phyloP scores from a whole-genome alignment of 192 early-diverging fungal species.

The Thamnidium elegans region DNA sequence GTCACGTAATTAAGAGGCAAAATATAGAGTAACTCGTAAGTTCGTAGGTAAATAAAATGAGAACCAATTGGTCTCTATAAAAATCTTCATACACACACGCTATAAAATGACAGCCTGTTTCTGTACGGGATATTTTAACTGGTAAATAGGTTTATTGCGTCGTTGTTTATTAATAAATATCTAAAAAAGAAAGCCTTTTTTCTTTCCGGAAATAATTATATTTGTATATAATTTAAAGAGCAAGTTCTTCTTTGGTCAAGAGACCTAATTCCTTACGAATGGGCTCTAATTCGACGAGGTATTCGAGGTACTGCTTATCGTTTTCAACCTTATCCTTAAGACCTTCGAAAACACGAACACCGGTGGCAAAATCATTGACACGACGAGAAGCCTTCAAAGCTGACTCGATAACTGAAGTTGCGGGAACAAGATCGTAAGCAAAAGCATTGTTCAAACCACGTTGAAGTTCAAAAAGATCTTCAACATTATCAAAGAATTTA shows the following conservation, averaged over 20 bases:
- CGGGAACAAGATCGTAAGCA: slow-evolving; percentile 91
- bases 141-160: too few relatives aligned
- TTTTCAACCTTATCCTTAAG: slow-evolving; percentile 87
- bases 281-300: slow-evolving; percentile 85
- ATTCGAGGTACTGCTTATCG: slow-evolving; percentile 84
- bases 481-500: slow-evolving; percentile 79
- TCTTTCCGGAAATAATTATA: too few relatives aligned
- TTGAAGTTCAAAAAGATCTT: slow-evolving; percentile 97
- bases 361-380: slow-evolving; percentile 92
- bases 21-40: too few relatives aligned
- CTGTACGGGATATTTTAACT: too few relatives aligned
- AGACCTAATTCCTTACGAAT: slow-evolving; percentile 86
- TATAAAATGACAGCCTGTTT: too few relatives aligned
- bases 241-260: slow-evolving; percentile 84
- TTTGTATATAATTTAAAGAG: slow-evolving; percentile 21
- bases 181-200: too few relatives aligned
- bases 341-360: slow-evolving; percentile 92
- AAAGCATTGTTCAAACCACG: slow-evolving; percentile 98
- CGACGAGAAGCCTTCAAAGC: slow-evolving; percentile 89
- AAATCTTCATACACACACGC: too few relatives aligned
- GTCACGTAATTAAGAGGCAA: too few relatives aligned
- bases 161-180: too few relatives aligned
- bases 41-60: too few relatives aligned
- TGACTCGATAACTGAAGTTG: slow-evolving; percentile 81
- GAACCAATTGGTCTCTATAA: too few relatives aligned